Percentiles rank a stretch among this genome's conserved stretches.
Conservation (phyloP, 164 flowering plant species). For the Chloranthus sessilifolius region DNA sequence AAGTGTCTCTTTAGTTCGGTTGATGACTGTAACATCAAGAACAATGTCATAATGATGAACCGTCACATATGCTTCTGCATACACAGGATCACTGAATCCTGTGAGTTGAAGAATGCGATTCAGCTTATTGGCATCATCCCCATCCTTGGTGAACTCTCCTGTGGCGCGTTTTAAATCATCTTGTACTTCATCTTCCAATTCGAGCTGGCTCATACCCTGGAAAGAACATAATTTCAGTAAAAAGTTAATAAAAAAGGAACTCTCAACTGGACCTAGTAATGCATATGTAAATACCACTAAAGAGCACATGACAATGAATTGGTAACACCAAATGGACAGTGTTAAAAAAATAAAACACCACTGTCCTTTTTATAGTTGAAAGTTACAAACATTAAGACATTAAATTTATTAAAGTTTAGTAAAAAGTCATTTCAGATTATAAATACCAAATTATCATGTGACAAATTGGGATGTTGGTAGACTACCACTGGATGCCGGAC, state of each 20-base stretch:
- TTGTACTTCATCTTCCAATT: constrained; percentile 97
- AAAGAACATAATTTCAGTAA: not conserved
- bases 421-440: too few species aligned
- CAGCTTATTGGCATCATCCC: constrained; percentile 85
- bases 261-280: too few species aligned
- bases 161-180: constrained; percentile 99
- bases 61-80: constrained; percentile 98
- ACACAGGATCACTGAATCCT: constrained; percentile 97
- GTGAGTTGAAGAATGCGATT: constrained; percentile 97
- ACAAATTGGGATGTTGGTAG: too few species aligned
- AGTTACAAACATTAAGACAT: not conserved
- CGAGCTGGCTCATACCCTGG: constrained; percentile 99
- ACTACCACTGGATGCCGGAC: too few species aligned
- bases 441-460: too few species aligned
- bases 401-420: not conserved
- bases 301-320: not conserved
- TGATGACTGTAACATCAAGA: constrained; percentile 91
- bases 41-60: constrained; percentile 98
- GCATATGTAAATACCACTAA: too few species aligned
- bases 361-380: not conserved
- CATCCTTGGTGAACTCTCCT: constrained; percentile 87
- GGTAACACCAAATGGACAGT: not conserved
- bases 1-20: constrained; percentile 91
- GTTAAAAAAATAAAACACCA: not conserved
- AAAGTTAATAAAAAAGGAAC: not conserved